Conservation (phyloP, 2,329 filamentous ascomycete genomes). For the Penicillium vulpinum region DNA sequence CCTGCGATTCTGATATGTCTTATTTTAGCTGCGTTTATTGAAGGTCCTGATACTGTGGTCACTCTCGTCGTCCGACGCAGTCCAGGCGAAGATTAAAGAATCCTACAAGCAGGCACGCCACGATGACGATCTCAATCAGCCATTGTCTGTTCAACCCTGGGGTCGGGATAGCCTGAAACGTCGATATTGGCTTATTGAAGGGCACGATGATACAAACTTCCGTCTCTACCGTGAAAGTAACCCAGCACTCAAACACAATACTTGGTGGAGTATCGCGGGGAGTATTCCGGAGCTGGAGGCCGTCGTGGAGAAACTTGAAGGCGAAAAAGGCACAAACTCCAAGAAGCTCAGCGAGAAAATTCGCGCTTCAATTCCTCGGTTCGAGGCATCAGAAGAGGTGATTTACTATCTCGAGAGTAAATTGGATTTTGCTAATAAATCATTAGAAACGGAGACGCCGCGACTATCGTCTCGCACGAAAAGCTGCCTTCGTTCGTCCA, state of each 20-base stretch:
- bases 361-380: conserved; percentile 74
- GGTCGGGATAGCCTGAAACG: conserved; percentile 86
- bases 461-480: conserved; percentile 83
- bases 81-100: conserved; percentile 79
- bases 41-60: conserved; percentile 85
- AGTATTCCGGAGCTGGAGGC: conserved; percentile 80
- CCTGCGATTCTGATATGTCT: conserved; percentile 9
- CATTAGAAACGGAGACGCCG: conserved; percentile 82
- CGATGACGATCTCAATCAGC: conserved; percentile 76
- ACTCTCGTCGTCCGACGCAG: conserved; percentile 78
- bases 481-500: conserved; percentile 81
- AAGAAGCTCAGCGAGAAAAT: conserved; percentile 77
- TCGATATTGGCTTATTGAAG: conserved; percentile 91
- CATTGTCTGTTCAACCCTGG: conserved; percentile 87
- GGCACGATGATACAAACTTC: conserved; percentile 90
- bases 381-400: conserved; percentile 91
- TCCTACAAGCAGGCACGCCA: conserved; percentile 86
- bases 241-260: conserved; percentile 70
- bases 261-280: conserved; percentile 92
- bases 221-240: conserved; percentile 93
- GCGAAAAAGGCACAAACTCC: conserved; percentile 79
- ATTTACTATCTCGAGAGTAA: conserved; percentile 25
- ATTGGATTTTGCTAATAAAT: conserved; percentile 15
- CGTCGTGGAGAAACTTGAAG: conserved; percentile 73
- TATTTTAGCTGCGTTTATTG: conserved; percentile 71